These are phyloP conservation scores for Pyricularia pennisetigena DNA, from an alignment of 2,329 filamentous ascomycete species.

Conservation along the genomic window DNA sequence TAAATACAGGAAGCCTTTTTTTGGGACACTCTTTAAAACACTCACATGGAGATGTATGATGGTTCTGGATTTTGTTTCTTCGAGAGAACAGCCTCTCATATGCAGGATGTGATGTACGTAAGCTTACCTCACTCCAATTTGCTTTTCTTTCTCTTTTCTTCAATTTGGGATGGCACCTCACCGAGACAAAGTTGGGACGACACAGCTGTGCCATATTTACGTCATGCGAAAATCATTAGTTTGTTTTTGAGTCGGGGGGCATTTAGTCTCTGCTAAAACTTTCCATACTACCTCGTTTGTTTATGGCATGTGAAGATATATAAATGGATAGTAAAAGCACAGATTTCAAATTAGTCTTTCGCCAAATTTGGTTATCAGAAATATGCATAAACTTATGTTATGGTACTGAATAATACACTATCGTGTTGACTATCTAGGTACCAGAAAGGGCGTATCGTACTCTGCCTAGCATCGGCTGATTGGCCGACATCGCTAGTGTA, in stretches of 20 bases:
- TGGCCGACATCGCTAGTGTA: background rate
- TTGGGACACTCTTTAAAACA: background rate
- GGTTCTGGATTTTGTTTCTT: background rate
- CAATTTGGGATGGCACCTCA: background rate
- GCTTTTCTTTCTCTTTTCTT: background rate
- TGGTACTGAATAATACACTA: background rate
- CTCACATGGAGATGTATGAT: background rate
- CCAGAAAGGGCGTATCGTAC: background rate
- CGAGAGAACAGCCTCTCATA: background rate
- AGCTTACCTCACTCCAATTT: background rate
- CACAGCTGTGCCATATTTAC: background rate
- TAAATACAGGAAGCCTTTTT: background rate
- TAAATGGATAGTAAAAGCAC: background rate
- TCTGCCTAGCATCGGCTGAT: background rate
- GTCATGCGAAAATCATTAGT: background rate
- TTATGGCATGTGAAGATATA: background rate
- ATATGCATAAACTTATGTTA: background rate
- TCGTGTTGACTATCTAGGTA: background rate
- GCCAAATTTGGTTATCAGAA: background rate
- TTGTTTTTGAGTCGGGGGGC: too few species aligned
- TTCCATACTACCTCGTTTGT: too few species aligned
- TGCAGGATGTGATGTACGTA: background rate
- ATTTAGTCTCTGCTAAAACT: background rate
- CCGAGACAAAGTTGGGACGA: background rate
- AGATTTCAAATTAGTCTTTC: background rate